A percentile compares a stretch with the other conserved stretches of the same genome.
Evolutionary conservation across 331 rosid genomes (phyloP).

Genomic region (Phaseolus coccineus): DNA sequence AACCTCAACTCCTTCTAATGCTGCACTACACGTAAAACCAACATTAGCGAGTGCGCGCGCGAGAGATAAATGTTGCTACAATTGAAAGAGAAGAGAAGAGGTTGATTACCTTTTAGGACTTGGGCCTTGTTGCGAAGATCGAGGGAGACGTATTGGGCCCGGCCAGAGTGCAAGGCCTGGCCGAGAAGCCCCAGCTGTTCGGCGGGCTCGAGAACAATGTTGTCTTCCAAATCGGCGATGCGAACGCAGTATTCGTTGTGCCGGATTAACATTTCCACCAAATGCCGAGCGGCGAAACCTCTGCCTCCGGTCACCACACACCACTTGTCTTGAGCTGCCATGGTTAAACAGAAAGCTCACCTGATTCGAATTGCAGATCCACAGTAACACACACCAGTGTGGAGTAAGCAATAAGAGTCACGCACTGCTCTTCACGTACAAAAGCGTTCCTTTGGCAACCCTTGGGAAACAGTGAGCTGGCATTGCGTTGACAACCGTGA

Average conservation of each 20-base stretch:
- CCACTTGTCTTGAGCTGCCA: slow-evolving; percentile 70
- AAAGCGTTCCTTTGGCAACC: too few relatives aligned
- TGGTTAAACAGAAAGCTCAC: slow-evolving; percentile 3
- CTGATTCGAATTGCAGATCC: slow-evolving; percentile 25
- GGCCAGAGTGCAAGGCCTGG: slow-evolving; percentile 74
- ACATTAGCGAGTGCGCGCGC: background rate
- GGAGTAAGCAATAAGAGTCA: background rate
- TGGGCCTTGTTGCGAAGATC: slow-evolving; percentile 88
- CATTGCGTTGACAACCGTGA: too few relatives aligned
- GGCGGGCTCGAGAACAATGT: slow-evolving; percentile 66
- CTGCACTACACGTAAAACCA: slow-evolving; percentile 48
- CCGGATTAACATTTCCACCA: slow-evolving; percentile 77
- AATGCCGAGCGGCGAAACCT: slow-evolving; percentile 96
- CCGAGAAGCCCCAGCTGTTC: slow-evolving; percentile 79
- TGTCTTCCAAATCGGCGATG: slow-evolving; percentile 76
- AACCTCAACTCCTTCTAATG: slow-evolving; percentile 80
- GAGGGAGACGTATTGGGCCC: slow-evolving; percentile 65
- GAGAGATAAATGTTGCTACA: background rate
- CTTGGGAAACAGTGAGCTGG: too few relatives aligned
- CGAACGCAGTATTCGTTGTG: slow-evolving; percentile 63
- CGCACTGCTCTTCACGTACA: too few relatives aligned
- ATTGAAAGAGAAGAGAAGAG: background rate
- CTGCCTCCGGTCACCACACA: slow-evolving; percentile 96
- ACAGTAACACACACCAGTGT: background rate
- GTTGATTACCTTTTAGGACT: slow-evolving; percentile 61